Percentiles rank a stretch among this genome's conserved stretches.
Evolutionary conservation across 148 eudicot species (phyloP).

Genomic region (Diospyros lotus): DNA sequence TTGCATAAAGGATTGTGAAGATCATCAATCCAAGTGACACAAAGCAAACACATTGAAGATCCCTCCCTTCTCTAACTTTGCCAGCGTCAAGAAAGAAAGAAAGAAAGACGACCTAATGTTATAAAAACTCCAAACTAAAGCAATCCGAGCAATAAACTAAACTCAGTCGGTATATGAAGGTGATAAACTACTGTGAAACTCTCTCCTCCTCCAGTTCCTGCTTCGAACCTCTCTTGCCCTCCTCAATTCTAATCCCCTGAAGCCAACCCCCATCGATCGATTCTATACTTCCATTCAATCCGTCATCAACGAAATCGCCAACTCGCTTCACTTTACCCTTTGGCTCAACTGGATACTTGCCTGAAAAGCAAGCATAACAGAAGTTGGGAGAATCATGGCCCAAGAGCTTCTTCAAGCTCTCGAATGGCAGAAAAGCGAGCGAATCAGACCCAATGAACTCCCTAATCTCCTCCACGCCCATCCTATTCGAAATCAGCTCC

Average conservation of each 20-base stretch:
- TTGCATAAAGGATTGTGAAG: no score
- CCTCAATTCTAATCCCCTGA: conserved; percentile 17
- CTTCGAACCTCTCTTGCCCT: conserved; percentile 17
- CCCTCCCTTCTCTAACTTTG: no score
- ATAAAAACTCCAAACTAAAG: not conserved
- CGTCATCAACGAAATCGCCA: conserved; percentile 54
- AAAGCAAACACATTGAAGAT: no score
- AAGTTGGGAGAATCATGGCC: conserved; percentile 46
- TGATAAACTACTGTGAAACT: conserved; percentile 8
- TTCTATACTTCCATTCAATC: conserved; percentile 32
- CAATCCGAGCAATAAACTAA: not conserved
- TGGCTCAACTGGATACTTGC: conserved; percentile 69
- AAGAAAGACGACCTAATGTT: no score
- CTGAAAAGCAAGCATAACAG: conserved; percentile 90
- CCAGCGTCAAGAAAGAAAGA: no score
- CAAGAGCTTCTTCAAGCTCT: conserved; percentile 52
- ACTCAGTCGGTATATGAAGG: not conserved
- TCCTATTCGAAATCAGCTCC: conserved; percentile 80
- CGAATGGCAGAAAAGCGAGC: conserved; percentile 61
- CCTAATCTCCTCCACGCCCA: conserved; percentile 56
- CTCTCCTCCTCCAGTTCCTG: conserved; percentile 6
- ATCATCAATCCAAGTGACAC: no score
- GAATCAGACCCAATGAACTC: conserved; percentile 67
- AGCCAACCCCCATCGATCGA: conserved; percentile 38
- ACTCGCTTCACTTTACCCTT: conserved; percentile 50